A percentile compares a stretch with the other conserved stretches of the same genome.
These are phyloP conservation scores for Synchytrium microbalum DNA, from an alignment of 371 early-diverging fungal species.

Conservation along the genomic window DNA sequence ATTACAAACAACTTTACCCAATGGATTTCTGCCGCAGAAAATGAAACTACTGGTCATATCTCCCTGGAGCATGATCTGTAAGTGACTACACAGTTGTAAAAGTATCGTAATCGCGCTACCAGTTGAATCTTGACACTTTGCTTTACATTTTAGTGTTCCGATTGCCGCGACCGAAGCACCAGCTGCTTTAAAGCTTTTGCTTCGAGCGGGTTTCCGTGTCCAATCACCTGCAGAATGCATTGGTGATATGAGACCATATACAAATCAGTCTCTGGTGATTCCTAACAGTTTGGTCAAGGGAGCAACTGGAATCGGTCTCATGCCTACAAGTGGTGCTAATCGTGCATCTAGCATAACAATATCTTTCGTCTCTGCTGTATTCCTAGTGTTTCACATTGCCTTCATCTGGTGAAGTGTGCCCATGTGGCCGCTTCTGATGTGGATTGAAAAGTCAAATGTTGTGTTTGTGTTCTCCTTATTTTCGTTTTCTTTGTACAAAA, in stretches of 20 bases:
- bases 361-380: no score
- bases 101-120: no score
- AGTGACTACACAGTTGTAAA: no score
- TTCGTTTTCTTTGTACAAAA: no score
- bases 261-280: background rate
- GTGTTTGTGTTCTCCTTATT: no score
- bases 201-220: background rate
- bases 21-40: background rate
- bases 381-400: no score
- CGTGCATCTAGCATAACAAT: background rate
- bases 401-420: no score
- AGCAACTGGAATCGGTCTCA: background rate
- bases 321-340: background rate
- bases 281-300: background rate
- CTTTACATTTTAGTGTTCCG: no score
- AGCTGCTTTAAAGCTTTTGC: background rate
- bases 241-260: background rate
- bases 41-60: background rate
- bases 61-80: background rate
- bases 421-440: no score
- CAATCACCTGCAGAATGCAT: background rate
- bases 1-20: background rate
- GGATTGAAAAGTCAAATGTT: no score
- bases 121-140: no score
- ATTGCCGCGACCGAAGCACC: background rate